Percentiles rank a stretch among this genome's conserved stretches.
Conservation (phyloP, 129 eudicot genomes). For the Artemisia annua region DNA sequence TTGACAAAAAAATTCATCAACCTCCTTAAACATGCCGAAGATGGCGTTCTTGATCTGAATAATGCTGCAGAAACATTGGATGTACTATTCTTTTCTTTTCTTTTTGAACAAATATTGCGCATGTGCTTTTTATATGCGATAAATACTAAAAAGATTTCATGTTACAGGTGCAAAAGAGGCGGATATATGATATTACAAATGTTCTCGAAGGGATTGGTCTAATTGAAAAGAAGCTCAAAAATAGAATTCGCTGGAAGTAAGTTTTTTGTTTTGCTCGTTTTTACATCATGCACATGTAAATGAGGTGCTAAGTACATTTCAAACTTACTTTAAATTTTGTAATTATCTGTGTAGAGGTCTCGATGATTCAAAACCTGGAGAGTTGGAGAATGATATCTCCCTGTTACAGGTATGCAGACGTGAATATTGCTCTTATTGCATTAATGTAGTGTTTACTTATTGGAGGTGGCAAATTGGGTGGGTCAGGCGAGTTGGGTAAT, state of each 20-base stretch:
- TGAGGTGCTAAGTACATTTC: neutral
- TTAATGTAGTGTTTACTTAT: neutral
- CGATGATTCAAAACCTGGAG: slow-evolving; percentile 84
- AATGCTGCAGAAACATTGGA: slow-evolving; percentile 96
- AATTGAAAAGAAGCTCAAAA: slow-evolving; percentile 95
- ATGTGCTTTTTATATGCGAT: neutral
- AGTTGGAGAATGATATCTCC: slow-evolving; percentile 62
- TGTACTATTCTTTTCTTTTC: slow-evolving; percentile 34
- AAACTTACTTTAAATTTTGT: slow-evolving; percentile 16
- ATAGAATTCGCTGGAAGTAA: slow-evolving; percentile 96
- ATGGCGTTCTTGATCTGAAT: slow-evolving; percentile 93
- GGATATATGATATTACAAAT: slow-evolving; percentile 96
- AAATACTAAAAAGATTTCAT: neutral
- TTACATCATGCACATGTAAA: neutral
- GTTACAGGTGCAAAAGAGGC: slow-evolving; percentile 91
- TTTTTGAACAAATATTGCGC: neutral
- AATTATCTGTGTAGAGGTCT: slow-evolving; percentile 60
- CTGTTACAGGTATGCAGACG: slow-evolving; percentile 59
- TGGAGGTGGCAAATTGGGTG: neutral
- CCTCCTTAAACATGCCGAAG: slow-evolving; percentile 92
- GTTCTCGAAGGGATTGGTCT: slow-evolving; percentile 99
- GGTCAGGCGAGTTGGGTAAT: neutral
- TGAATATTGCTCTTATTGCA: slow-evolving; percentile 10
- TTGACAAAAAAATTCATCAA: slow-evolving; percentile 84
- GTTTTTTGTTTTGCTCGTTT: slow-evolving; percentile 26